Evolutionary conservation across 805 yeast genomes (phyloP), one percentile per base, ranked within the genome.

Genomic region (Wickerhamiella slavikovae): DNA sequence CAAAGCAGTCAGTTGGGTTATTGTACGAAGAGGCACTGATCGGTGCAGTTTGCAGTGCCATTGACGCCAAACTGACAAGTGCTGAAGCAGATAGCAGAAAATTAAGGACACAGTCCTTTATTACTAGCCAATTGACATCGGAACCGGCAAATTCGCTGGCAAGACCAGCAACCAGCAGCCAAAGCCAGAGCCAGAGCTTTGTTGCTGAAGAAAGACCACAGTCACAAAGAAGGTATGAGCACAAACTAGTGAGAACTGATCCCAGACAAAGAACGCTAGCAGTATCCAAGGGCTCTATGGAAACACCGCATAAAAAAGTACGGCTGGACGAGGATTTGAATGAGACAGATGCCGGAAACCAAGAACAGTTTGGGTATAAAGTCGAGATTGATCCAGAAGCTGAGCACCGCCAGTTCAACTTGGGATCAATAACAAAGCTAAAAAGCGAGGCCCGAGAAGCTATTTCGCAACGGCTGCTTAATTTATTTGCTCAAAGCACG

Each of bases 1-100:
- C 96, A 0, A 89, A 89, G 41, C 62, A 85, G 34, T 95, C 85
- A 42, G 95, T 89, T 2, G 49, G 91, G 25, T 82, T 89, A 45
- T 53, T 89, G 21, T 51, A 69, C 47, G 95, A 89, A 42, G 89
- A 75, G 26, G 95, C 83, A 44, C 80, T 89, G 14, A 64, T 78
- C 8, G 80, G 71, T 23, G 40, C 44, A 21, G 58, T 83, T 2
- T 58, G 72, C 19, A 47, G 50, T 0, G 40, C 49, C 4, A 44
- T 82, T 1, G 71, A 68, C 32, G 54, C 49, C 3, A 45, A 54
- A 2, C 55, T 89, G 17, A 52, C 66, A 2, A 54, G 55, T 3
- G 58, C 68, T 5, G 93, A 80, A 39, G 57, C 69, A 0, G 26
- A 15, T 3, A 63, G 80, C 3, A 60, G 95, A 24, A 61, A 65